Evolutionary conservation across 805 yeast genomes (phyloP), one percentile per base, ranked within the genome.

Genomic region (Pichia phayaonensis): DNA sequence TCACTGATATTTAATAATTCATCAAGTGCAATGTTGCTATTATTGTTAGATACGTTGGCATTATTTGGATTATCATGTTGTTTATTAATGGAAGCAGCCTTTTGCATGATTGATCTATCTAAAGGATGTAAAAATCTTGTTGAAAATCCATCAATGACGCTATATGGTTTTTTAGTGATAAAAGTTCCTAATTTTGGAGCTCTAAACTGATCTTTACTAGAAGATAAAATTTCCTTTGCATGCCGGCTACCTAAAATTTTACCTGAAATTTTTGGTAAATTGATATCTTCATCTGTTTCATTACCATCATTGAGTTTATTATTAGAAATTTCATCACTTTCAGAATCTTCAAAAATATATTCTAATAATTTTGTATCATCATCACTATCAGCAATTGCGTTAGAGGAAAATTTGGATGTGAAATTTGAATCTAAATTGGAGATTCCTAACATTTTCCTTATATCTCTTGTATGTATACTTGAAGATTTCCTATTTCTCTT

Each of bases 111-210:
- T 1, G 62, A 58, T 20, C 23, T 65, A 41, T 59, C 60, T 21
- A 54, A 31, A 1, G 86, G 84, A 55, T 80, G 71, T 55, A 92
- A 71, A 2, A 95, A 84, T 49, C 97, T 76, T 0, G 98, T 94
- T 0, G 96, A 83, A 29, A 88, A 75, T 6, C 99, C 99, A 65
- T 92, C 98, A 61, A 92, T 92, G 52, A 92, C 89, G 22, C 97
- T 95, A 66, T 86, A 89, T 1, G 96, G 97, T 59, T 88, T 83
- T 29, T 42, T 54, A 7, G 95, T 84, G 36, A 85, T 82, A 95
- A 97, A 92, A 2, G 96, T 84, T 0, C 97, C 98, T 51, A 92
- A 72, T 26, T 87, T 79, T 2, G 99, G 99, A 5, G 98, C 97
- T 48, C 95, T 72, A 54, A 89, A 81, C 48, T 90, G 89, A 23